Evolutionary conservation across 2,329 filamentous ascomycete genomes (phyloP).

Genomic region (Cryphonectria radicalis): DNA sequence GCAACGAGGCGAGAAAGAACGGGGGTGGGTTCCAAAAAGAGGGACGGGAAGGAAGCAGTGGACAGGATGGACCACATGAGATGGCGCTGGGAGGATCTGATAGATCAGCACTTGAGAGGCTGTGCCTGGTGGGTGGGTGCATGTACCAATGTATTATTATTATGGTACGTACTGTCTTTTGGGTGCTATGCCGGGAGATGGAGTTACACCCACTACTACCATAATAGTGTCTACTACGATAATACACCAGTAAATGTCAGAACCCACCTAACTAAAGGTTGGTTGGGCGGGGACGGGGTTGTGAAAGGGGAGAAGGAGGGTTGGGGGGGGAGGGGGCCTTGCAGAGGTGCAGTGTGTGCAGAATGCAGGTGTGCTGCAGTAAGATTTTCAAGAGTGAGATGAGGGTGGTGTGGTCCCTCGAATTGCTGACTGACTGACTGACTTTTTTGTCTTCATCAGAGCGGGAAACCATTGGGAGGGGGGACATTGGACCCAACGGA

Average conservation of each 20-base stretch:
- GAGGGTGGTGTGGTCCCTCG: neutral
- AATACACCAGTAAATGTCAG: neutral
- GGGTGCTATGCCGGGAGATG: neutral
- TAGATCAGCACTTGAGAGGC: slow-evolving; percentile 12
- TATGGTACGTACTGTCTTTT: neutral
- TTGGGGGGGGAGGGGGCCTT: neutral
- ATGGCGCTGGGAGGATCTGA: slow-evolving; percentile 11
- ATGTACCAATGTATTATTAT: neutral
- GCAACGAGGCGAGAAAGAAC: slow-evolving; percentile 2
- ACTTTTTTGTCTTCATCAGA: neutral
- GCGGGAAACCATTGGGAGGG: neutral
- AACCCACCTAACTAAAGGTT: neutral
- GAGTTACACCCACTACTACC: neutral
- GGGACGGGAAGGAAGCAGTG: slow-evolving; percentile 22
- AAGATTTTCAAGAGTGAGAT: neutral
- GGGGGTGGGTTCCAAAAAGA: slow-evolving; percentile 25
- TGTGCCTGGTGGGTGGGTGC: neutral
- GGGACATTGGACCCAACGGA: neutral
- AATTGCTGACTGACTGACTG: neutral
- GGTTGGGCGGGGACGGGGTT: neutral
- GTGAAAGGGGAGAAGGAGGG: neutral
- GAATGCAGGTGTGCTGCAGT: slow-evolving; percentile 2
- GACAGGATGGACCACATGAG: slow-evolving; percentile 8
- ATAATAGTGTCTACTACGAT: neutral
- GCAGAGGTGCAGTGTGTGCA: slow-evolving; percentile 2